Evolutionary conservation across 2,329 filamentous ascomycete genomes (phyloP).

Genomic region (Botrytis fragariae): DNA sequence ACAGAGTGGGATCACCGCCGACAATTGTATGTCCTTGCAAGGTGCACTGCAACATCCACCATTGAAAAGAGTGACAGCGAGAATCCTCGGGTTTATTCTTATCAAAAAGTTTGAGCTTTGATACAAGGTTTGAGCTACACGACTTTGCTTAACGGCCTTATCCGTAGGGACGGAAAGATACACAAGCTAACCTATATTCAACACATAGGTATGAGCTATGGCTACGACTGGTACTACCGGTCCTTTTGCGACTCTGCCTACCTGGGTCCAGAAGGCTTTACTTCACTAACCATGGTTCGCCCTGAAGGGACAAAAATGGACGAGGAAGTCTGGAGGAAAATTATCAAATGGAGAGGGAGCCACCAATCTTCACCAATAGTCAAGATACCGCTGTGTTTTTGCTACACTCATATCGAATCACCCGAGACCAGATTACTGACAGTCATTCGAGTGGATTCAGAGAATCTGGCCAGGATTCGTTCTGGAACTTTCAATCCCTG

Average conservation of each 20-base stretch:
- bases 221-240: fast-evolving
- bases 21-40: not conserved
- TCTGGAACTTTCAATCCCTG: no score
- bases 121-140: no score
- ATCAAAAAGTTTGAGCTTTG: no score
- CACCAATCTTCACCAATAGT: not conserved
- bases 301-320: not conserved
- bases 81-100: no score
- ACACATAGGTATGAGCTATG: not conserved
- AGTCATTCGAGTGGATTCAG: not conserved
- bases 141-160: not conserved
- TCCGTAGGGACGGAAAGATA: not conserved
- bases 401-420: not conserved
- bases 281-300: not conserved
- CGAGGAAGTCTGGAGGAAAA: not conserved
- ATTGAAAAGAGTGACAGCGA: no score
- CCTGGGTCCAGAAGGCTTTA: not conserved
- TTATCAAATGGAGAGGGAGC: not conserved
- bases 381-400: not conserved
- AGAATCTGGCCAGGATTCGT: not conserved
- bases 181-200: not conserved
- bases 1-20: not conserved
- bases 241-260: not conserved
- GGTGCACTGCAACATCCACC: not conserved
- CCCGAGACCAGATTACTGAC: not conserved